A percentile compares a stretch with the other conserved stretches of the same genome.
Conservation (phyloP, 148 eudicot genomes). For the Rhododendron griersonianum region DNA sequence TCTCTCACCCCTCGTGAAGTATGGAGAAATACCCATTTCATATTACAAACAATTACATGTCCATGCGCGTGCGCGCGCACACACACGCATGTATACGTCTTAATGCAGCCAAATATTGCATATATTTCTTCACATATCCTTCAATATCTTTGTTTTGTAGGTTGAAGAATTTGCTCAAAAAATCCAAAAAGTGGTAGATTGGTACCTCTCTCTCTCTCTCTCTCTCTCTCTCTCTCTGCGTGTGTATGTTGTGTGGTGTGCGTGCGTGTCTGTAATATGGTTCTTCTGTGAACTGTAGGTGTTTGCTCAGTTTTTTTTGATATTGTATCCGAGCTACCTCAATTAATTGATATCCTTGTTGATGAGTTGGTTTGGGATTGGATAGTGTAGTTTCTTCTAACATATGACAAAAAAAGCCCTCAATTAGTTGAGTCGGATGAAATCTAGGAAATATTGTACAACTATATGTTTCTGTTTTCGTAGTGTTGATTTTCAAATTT, state of each 20-base stretch:
- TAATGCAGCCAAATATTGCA: background rate
- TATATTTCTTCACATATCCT: background rate
- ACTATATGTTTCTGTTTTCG: background rate
- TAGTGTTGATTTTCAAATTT: background rate
- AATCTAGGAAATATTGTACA: background rate
- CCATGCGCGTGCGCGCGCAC: too few species aligned
- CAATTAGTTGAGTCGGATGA: background rate
- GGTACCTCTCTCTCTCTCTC: slow-evolving; percentile 34
- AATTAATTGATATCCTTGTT: background rate
- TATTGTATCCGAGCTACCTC: background rate
- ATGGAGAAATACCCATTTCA: background rate
- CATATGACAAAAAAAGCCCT: background rate
- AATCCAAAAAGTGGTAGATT: slow-evolving; percentile 78
- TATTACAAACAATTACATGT: background rate
- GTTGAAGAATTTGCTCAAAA: slow-evolving; percentile 86
- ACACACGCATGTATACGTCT: background rate
- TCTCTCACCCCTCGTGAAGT: slow-evolving; percentile 78
- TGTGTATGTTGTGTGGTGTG: background rate
- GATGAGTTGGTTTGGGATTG: background rate
- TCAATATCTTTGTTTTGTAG: slow-evolving; percentile 22
- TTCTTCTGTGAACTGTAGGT: background rate
- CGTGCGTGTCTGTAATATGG: background rate
- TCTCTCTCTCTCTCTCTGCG: background rate
- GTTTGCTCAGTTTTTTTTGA: background rate
- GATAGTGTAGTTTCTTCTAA: background rate